phyloP scores from a whole-genome alignment of 495 filamentous ascomycete genomes.

The Penicillium riverlandense region DNA sequence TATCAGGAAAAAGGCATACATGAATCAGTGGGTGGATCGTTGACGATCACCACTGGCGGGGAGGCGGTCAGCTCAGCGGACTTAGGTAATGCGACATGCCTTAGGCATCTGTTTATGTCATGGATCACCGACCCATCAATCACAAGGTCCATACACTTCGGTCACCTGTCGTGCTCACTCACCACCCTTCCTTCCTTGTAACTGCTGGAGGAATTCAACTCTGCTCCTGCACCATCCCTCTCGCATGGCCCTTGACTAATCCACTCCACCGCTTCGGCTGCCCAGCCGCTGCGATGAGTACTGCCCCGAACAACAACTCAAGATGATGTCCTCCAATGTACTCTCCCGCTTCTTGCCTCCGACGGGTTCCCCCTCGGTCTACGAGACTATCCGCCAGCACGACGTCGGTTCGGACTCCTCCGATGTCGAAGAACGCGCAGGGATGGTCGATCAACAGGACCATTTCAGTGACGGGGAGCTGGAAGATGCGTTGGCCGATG shows the following conservation, averaged over 20 bases:
- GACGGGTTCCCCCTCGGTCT: conserved; percentile 58
- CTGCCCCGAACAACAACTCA: conserved; percentile 7
- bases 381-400: conserved; percentile 59
- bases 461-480: conserved; percentile 67
- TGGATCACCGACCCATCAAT: neutral
- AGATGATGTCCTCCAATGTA: conserved; percentile 70
- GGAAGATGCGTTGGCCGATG: conserved; percentile 57
- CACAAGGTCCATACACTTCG: neutral
- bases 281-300: conserved; percentile 12
- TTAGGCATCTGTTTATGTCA: conserved; percentile 3
- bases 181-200: too few relatives aligned
- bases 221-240: neutral
- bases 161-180: too few relatives aligned
- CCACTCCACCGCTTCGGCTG: conserved; percentile 3
- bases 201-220: neutral
- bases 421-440: conserved; percentile 62
- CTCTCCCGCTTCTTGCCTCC: conserved; percentile 67
- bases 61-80: too few relatives aligned
- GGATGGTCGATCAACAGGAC: conserved; percentile 56
- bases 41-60: too few relatives aligned
- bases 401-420: conserved; percentile 51
- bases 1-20: too few relatives aligned
- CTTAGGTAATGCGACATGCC: neutral
- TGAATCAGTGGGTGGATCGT: too few relatives aligned
- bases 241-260: conserved; percentile 12